Evolutionary conservation across 2,329 filamentous ascomycete genomes (phyloP).

Genomic region (Colletotrichum sojae): DNA sequence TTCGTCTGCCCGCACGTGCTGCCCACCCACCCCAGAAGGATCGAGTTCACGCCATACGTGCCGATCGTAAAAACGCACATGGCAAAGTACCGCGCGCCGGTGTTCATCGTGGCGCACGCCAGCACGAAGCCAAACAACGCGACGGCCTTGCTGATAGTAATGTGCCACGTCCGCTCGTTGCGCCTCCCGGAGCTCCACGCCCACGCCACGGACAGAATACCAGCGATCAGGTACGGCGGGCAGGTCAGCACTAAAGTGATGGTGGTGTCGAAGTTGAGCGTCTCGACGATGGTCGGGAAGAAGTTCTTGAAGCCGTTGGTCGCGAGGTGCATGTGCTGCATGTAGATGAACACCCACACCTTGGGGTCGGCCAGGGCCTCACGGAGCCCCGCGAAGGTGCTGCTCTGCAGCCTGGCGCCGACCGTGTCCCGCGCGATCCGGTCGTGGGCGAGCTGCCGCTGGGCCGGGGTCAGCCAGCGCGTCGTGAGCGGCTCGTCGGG

Average conservation of each 20-base stretch:
- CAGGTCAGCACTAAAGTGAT: slow-evolving; percentile 61
- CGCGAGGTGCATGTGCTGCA: slow-evolving; percentile 64
- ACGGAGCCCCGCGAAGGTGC: slow-evolving; percentile 57
- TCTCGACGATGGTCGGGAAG: slow-evolving; percentile 53
- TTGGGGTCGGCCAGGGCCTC: slow-evolving; percentile 58
- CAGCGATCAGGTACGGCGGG: slow-evolving; percentile 59
- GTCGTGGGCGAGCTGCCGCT: slow-evolving; percentile 57
- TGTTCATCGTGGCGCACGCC: slow-evolving; percentile 49
- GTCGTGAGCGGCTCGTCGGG: slow-evolving; percentile 56
- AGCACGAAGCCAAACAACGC: slow-evolving; percentile 49
- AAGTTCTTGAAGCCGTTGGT: slow-evolving; percentile 61
- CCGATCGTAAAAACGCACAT: slow-evolving; percentile 49
- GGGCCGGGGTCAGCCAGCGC: slow-evolving; percentile 50
- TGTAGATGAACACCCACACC: slow-evolving; percentile 61
- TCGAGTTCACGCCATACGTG: slow-evolving; percentile 50
- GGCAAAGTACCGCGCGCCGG: slow-evolving; percentile 46
- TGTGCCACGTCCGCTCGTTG: slow-evolving; percentile 64
- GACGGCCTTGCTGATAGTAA: slow-evolving; percentile 56
- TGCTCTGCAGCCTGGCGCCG: slow-evolving; percentile 45
- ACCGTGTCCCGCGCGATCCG: slow-evolving; percentile 53
- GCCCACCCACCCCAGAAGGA: slow-evolving; percentile 54
- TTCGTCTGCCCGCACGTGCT: slow-evolving; percentile 55
- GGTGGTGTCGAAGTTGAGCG: slow-evolving; percentile 56
- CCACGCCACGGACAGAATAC: slow-evolving; percentile 53
- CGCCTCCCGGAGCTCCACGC: slow-evolving; percentile 51